Evolutionary conservation across 345 rosid genomes (phyloP).

Genomic region (Trapa bicornis): DNA sequence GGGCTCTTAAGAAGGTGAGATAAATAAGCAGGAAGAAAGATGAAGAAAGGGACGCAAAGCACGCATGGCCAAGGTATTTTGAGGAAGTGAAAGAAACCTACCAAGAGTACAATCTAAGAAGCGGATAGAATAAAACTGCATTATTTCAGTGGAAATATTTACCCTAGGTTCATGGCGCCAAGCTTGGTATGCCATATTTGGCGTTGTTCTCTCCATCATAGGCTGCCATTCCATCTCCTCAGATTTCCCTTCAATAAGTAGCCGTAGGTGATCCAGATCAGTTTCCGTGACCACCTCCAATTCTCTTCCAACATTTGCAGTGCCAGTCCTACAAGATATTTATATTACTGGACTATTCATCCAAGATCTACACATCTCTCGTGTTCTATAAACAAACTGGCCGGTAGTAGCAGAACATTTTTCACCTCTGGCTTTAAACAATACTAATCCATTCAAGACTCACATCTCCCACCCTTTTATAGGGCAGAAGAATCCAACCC

Average conservation of each 20-base stretch:
- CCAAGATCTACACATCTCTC: background rate
- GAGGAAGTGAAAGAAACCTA: too few species aligned
- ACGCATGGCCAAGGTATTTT: too few species aligned
- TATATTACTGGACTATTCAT: background rate
- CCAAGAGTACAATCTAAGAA: background rate
- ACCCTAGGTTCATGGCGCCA: constrained; percentile 94
- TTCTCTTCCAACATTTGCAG: constrained; percentile 21
- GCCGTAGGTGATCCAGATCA: constrained; percentile 67
- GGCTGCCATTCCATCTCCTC: constrained; percentile 72
- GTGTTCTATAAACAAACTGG: background rate
- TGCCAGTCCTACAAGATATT: constrained; percentile 18
- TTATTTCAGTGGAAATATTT: constrained; percentile 5
- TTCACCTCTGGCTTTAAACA: too few species aligned
- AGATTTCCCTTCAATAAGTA: constrained; percentile 52
- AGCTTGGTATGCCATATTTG: constrained; percentile 75
- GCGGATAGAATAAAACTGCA: too few species aligned
- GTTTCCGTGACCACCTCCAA: constrained; percentile 49
- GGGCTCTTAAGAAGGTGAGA: background rate
- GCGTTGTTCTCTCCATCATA: constrained; percentile 72
- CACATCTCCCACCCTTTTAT: too few species aligned
- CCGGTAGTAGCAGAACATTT: background rate
- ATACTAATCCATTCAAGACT: too few species aligned
- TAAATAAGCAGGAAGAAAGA: background rate
- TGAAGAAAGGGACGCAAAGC: background rate
- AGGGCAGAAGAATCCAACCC: background rate